Percentiles rank a stretch among this genome's conserved stretches.
These are phyloP conservation scores for Annulohypoxylon nitens DNA, from an alignment of 495 filamentous ascomycete species.

Conservation along the genomic window DNA sequence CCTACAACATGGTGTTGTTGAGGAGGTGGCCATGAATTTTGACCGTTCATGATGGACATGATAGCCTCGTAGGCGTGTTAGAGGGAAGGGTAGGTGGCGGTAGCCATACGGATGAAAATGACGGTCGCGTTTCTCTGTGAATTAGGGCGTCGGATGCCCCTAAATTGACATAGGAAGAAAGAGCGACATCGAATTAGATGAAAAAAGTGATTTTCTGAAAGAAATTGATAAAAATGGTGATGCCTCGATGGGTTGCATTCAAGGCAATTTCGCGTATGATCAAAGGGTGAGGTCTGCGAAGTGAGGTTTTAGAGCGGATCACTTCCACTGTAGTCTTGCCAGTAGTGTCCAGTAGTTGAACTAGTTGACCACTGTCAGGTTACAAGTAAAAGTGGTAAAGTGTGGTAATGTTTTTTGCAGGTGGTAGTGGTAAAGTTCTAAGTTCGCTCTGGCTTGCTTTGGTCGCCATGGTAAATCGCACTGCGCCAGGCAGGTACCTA, in stretches of 20 bases:
- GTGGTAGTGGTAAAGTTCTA: background rate
- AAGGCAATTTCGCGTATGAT: constrained; percentile 57
- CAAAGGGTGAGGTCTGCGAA: constrained; percentile 59
- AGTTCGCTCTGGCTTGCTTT: too few species aligned
- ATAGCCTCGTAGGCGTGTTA: constrained; percentile 54
- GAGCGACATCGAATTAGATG: constrained; percentile 61
- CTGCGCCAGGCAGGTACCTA: too few species aligned
- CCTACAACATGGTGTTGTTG: constrained; percentile 52
- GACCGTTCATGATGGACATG: constrained; percentile 67
- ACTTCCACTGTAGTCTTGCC: constrained; percentile 4
- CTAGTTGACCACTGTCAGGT: background rate
- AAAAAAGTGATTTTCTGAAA: constrained; percentile 41
- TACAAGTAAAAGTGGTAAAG: background rate
- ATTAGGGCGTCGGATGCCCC: constrained; percentile 54
- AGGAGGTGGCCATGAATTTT: constrained; percentile 61
- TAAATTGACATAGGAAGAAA: constrained; percentile 57
- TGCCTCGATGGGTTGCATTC: constrained; percentile 57
- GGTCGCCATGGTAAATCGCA: background rate
- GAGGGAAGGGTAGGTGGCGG: constrained; percentile 51
- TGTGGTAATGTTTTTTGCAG: background rate
- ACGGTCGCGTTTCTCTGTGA: constrained; percentile 60
- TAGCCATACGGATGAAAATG: constrained; percentile 63
- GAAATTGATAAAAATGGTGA: constrained; percentile 54
- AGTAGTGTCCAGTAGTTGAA: background rate
- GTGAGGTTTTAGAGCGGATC: constrained; percentile 58